Evolutionary conservation across 805 yeast genomes (phyloP), one percentile per base, ranked within the genome.

Genomic region (Millerozyma miso): DNA sequence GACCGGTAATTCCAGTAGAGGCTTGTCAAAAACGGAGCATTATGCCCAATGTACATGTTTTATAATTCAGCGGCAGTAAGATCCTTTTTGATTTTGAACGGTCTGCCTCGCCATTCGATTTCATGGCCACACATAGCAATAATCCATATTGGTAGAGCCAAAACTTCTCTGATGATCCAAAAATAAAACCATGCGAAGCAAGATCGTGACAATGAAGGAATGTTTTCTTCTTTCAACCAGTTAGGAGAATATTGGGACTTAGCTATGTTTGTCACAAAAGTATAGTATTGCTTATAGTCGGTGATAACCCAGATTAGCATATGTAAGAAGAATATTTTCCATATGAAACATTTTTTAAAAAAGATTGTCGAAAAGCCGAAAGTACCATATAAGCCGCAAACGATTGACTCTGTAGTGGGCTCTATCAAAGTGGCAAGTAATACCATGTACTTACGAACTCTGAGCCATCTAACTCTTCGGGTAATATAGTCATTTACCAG

Each of bases 361-460:
- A 77, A 64, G 14, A 83, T 42, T 2, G 69, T 66, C 6, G 82
- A 72, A 1, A 80, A 50, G 3, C 82, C 83, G 56, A 71, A 77
- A 0, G 83, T 67, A 4, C 95, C 95, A 57, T 78, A 76, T 0
- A 74, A 16, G 0, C 91, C 93, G 51, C 82, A 74, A 2, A 87
- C 59, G 1, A 88, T 47, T 37, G 84, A 76, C 59, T 88, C 97
- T 0, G 97, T 88, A 4, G 90, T 76, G 3, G 97, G 96, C 56
- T 88, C 97, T 19, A 88, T 67, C 39, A 88, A 58, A 0, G 97
- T 88, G 1, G 96, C 96, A 12, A 80, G 80, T 23, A 83, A 64
- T 3, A 88, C 96, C 95, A 88, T 88, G 58, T 86, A 87, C 55
- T 84, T 85, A 29, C 97, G 69, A 10, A 88, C 95, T 35, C 96